Conservation (phyloP, 352 stramenopile species). For the Phytophthora tubulina region DNA sequence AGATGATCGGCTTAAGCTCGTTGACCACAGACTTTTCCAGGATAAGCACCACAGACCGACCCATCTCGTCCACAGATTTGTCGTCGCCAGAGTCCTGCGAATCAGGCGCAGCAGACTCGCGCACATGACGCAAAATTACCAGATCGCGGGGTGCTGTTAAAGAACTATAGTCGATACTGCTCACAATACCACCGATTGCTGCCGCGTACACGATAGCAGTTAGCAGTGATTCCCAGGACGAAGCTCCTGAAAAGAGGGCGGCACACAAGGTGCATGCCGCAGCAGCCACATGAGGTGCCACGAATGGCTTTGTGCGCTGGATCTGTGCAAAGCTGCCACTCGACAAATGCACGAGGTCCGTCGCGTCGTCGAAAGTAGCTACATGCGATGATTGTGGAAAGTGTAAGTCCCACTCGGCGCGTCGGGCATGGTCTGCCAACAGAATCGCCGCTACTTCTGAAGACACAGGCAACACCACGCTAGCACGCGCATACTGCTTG, state of each 20-base stretch:
- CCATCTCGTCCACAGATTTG: conserved; percentile 57
- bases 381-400: conserved; percentile 73
- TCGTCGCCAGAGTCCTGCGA: conserved; percentile 44
- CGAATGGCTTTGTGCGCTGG: conserved; percentile 54
- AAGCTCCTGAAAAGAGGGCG: conserved; percentile 45
- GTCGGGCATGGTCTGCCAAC: conserved; percentile 71
- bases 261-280: conserved; percentile 55
- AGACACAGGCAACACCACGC: conserved; percentile 69
- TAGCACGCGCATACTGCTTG: conserved; percentile 67
- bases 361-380: conserved; percentile 79
- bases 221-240: conserved; percentile 58
- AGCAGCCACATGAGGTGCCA: conserved; percentile 60
- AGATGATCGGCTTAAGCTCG: conserved; percentile 64
- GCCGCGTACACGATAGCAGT: conserved; percentile 63
- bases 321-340: conserved; percentile 58
- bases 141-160: conserved; percentile 68
- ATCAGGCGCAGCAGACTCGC: conserved; percentile 63
- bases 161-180: conserved; percentile 62
- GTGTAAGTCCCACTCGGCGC: conserved; percentile 82
- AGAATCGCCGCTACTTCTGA: conserved; percentile 74
- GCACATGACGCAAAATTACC: conserved; percentile 80
- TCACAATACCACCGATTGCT: conserved; percentile 55
- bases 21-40: conserved; percentile 85
- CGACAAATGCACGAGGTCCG: conserved; percentile 76
- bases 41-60: conserved; percentile 74